These are phyloP conservation scores for Leccinum aurantiacum DNA, from an alignment of 768 basidiomycete genomes.

Conservation along the genomic window DNA sequence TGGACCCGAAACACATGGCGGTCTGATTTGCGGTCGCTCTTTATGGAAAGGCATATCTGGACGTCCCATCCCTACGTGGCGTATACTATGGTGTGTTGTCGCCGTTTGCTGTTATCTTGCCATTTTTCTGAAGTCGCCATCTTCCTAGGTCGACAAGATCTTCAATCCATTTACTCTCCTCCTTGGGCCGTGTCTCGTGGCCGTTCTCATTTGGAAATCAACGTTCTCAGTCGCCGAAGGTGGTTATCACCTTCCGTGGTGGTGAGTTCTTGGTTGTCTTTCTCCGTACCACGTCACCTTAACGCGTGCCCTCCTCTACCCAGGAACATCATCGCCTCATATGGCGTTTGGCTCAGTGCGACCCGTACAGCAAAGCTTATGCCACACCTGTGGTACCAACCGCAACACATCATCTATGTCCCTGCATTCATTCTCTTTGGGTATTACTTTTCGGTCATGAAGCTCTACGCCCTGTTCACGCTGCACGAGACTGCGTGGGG, in stretches of 20 bases:
- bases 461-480: conserved; percentile 86
- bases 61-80: conserved; percentile 73
- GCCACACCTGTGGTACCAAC: conserved; percentile 77
- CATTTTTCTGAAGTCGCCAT: conserved; percentile 5
- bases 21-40: conserved; percentile 83
- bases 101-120: background rate
- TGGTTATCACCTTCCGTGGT: conserved; percentile 81
- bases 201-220: conserved; percentile 75
- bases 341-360: conserved; percentile 68
- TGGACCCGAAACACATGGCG: conserved; percentile 97
- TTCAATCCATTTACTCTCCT: conserved; percentile 87
- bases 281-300: background rate
- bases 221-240: conserved; percentile 64
- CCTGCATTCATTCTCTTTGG: conserved; percentile 89
- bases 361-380: conserved; percentile 76
- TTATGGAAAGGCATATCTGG: conserved; percentile 88
- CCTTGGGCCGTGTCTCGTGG: conserved; percentile 78
- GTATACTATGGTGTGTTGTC: conserved; percentile 71
- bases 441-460: conserved; percentile 95
- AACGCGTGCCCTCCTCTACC: background rate
- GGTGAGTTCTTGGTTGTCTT: conserved; percentile 46
- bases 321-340: conserved; percentile 70
- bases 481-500: conserved; percentile 97
- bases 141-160: conserved; percentile 70
- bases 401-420: conserved; percentile 75